Evolutionary conservation across 164 flowering plant species (phyloP), one percentile per base, ranked within the genome.

Genomic region (Taxillus chinensis): DNA sequence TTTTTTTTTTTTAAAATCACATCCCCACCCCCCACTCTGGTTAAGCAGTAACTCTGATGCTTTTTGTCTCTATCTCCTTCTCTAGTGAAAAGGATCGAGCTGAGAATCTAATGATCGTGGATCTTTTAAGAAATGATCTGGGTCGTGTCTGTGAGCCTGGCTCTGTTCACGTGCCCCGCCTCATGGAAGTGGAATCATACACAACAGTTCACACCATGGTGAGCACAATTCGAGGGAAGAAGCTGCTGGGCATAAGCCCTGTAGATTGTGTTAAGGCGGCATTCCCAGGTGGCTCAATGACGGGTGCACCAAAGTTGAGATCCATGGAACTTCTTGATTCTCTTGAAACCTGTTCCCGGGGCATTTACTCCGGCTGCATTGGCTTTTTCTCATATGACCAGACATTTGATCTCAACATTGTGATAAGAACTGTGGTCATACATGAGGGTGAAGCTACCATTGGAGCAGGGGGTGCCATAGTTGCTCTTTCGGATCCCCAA

Each of bases 221-320:
- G 64, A 90, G 97, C 57, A 93, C 99, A 12, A 78, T 93, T 59
- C 83, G 82, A 3, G 99, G 99, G 3, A 73, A 77, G 51, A 90
- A 90, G 65, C 68, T 64, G 16, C 41, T 69, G 42, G 67, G 80
- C 60, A 59, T 77, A 37, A 78, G 79, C 60, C 77, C 93, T 5
- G 71, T 93, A 2, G 91, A 84, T 54, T 93, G 97, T 68, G 83
- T 93, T 12, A 83, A 71, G 71, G 92, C 97, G 57, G 95, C 99
- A 65, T 93, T 93, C 66, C 99, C 99, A 0, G 99, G 97, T 39
- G 99, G 99, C 50, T 93, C 99, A 9, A 93, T 93, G 99, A 93
- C 99, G 5, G 99, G 99, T 58, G 97, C 99, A 39, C 99, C 99
- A 15, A 93, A 90, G 73, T 60, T 90, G 77, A 82, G 99, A 69